Evolutionary conservation across 106 monocot species (phyloP).

Genomic region (Allium cepa): DNA sequence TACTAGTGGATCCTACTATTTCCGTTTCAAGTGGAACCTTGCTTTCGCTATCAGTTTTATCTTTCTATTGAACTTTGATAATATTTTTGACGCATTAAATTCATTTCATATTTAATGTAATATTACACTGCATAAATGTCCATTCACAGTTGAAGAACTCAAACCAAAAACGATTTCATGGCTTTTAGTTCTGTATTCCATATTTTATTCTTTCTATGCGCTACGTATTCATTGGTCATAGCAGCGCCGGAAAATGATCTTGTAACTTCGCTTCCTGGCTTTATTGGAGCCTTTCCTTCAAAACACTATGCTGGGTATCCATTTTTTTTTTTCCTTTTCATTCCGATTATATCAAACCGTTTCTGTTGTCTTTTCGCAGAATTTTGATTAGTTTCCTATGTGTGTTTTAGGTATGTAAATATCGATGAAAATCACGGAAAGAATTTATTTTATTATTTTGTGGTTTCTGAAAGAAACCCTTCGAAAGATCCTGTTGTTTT

Average conservation of each 20-base stretch:
- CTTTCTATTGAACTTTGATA: neutral
- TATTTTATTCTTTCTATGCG: neutral
- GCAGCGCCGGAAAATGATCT: conserved; percentile 51
- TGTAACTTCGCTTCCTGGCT: conserved; percentile 56
- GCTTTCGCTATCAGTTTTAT: neutral
- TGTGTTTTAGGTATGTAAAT: conserved; percentile 46
- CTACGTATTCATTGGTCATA: neutral
- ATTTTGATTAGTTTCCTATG: neutral
- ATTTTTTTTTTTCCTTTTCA: neutral
- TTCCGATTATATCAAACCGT: no score
- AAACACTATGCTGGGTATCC: conserved; percentile 78
- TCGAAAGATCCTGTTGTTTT: conserved; percentile 67
- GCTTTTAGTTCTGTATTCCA: neutral
- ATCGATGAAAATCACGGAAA: conserved; percentile 55
- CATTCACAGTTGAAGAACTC: no score
- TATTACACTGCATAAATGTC: no score
- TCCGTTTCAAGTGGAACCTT: neutral
- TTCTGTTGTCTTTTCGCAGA: no score
- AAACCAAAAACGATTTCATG: neutral
- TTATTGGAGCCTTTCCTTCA: conserved; percentile 62
- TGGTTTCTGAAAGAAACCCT: conserved; percentile 75
- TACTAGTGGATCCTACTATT: neutral
- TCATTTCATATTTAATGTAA: neutral
- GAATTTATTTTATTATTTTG: conserved; percentile 87
- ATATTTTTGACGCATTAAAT: neutral